Base-by-base conservation (phyloP, 2,329 filamentous ascomycete genomes). In the Aspergillus fructus region DNA sequence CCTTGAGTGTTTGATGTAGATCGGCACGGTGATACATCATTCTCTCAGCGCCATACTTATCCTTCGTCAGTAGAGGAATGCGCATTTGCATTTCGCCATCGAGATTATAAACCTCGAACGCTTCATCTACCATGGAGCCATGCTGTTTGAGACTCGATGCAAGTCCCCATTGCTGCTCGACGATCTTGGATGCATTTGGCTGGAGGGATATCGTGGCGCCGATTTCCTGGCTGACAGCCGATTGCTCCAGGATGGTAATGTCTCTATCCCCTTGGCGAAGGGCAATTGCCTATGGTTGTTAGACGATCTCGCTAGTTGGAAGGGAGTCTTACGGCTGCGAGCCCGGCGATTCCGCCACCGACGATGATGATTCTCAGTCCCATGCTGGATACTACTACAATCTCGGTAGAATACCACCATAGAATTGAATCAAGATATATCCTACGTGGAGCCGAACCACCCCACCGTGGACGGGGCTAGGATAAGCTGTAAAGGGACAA, bases 161-260 rank as follows among this genome's bases (percentile, higher is more conserved):
- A 39, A n/a, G 62, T 47, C 15, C 60, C 62, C 21, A 60, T 53
- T 55, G 50, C 5, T 30, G 24, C 30, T 58, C 55, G 9, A 60
- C 55, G 2, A 60, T 60, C 17, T 55, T 58, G 2, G 58, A 60
- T 21, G 76, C 76, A 15, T 74, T 74, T 55, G 78, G 80, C 45
- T 78, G 66, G 1, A 68, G 58, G 61, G 9, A 80, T 75, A 67
- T 84, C 75, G 79, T 76, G 27, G 78, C 80, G 55, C 83, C 81
- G 40, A 81, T 71, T n/a, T 79, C 71, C 47, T 73, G 68, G 46
- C 63, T 67, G 17, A 68, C 50, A 9, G 55, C 43, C 1, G 65
- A 69, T 41, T 68, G 65, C 46, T 69, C 68, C 2, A 69, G 40
- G 2, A 69, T 48, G 0, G 48, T 61, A 33, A 69, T 68, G 9